These are phyloP conservation scores for Pseudocercospora eumusae DNA, from an alignment of 2,329 filamentous ascomycete species.

Conservation along the genomic window DNA sequence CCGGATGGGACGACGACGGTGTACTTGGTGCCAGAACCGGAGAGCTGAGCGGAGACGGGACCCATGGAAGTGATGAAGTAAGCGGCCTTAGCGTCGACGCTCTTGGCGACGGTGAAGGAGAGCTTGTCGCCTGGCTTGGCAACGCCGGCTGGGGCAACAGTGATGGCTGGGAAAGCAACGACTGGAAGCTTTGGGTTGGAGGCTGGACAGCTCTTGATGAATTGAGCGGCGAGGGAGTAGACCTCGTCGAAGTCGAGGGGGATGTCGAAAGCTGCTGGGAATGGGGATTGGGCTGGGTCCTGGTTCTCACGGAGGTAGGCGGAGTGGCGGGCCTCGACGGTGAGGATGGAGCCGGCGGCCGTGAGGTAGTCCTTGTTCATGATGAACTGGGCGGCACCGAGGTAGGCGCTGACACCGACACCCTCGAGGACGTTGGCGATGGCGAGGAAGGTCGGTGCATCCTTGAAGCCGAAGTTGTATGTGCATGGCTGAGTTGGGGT, in stretches of 20 bases:
- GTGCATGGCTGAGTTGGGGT: conserved; percentile 56
- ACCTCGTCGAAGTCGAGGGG: conserved; percentile 62
- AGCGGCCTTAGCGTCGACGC: conserved; percentile 27
- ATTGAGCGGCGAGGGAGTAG: conserved; percentile 63
- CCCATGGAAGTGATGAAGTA: conserved; percentile 34
- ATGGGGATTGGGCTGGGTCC: conserved; percentile 48
- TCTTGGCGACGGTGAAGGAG: conserved; percentile 27
- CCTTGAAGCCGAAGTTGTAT: conserved; percentile 54
- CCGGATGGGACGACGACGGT: conserved; percentile 24
- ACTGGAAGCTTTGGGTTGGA: conserved; percentile 56
- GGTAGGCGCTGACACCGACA: conserved; percentile 61
- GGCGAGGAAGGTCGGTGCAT: conserved; percentile 51
- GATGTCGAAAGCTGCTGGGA: conserved; percentile 62
- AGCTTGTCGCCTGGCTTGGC: conserved; percentile 30
- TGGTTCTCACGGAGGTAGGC: conserved; percentile 53
- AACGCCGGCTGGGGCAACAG: conserved; percentile 20
- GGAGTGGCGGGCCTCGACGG: conserved; percentile 65
- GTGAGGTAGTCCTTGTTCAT: conserved; percentile 60
- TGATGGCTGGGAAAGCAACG: conserved; percentile 45
- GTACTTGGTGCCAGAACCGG: conserved; percentile 25
- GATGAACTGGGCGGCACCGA: conserved; percentile 62
- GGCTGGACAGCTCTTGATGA: conserved; percentile 60
- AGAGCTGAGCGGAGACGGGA: conserved; percentile 28
- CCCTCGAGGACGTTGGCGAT: conserved; percentile 58
- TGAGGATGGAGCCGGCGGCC: conserved; percentile 63